Conservation (phyloP, 805 yeast species). For the Ogataea angusta region DNA sequence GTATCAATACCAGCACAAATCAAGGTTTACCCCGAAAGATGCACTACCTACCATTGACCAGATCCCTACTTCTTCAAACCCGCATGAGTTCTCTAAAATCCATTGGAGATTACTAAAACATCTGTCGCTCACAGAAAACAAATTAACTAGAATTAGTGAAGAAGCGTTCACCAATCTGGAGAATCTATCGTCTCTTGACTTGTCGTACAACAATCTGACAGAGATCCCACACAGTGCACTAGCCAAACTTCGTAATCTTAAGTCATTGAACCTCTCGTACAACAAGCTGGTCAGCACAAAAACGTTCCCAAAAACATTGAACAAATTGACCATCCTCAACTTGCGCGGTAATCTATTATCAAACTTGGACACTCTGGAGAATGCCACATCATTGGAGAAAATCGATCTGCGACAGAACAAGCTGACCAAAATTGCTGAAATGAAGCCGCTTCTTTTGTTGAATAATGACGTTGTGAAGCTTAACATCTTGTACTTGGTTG, state of each 20-base stretch:
- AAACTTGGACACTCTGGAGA: conserved; percentile 44
- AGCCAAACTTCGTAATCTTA: conserved; percentile 43
- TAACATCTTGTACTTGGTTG: conserved; percentile 31
- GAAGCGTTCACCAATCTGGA: conserved; percentile 31
- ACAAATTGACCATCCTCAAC: conserved; percentile 45
- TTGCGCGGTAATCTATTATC: conserved; percentile 46
- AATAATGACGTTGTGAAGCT: conserved; percentile 23
- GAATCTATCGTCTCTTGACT: conserved; percentile 43
- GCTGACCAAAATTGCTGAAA: conserved; percentile 34
- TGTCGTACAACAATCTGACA: conserved; percentile 51
- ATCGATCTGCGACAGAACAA: conserved; percentile 51
- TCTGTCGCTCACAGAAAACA: conserved; percentile 39
- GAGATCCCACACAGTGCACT: conserved; percentile 50
- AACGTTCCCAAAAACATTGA: conserved; percentile 38
- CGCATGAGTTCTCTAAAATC: not conserved
- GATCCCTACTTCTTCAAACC: not conserved
- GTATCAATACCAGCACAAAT: conserved; percentile 25
- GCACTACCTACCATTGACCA: not conserved
- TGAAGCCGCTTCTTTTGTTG: conserved; percentile 39
- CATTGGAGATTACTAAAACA: conserved; percentile 40
- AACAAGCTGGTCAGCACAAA: conserved; percentile 38
- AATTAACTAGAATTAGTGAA: conserved; percentile 31
- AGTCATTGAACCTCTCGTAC: conserved; percentile 51
- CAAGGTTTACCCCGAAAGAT: conserved; percentile 13
- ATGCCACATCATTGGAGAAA: conserved; percentile 42